Conservation (phyloP, 108 stramenopile genomes). For the Nannochloropsis gaditana region DNA sequence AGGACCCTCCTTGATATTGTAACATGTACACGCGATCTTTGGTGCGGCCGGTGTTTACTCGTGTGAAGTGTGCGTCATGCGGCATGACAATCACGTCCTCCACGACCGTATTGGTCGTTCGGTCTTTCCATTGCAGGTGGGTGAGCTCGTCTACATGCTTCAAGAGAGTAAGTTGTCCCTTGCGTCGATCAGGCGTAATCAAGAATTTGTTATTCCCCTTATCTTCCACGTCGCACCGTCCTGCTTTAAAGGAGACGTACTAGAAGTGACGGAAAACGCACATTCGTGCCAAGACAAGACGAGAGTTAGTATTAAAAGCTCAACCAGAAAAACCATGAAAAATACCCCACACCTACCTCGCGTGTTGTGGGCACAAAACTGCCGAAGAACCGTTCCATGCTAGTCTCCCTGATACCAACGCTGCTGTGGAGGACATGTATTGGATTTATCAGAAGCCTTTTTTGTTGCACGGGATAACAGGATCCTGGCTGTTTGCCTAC, state of each 20-base stretch:
- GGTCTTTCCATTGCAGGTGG: slow-evolving; percentile 58
- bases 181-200: slow-evolving; percentile 46
- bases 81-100: slow-evolving; percentile 57
- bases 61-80: slow-evolving; percentile 50
- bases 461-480: too few species aligned
- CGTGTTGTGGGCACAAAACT: slow-evolving; percentile 7
- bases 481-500: too few species aligned
- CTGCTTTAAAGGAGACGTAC: slow-evolving; percentile 51
- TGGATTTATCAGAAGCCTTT: too few species aligned
- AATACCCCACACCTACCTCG: background rate
- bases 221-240: slow-evolving; percentile 43
- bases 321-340: too few species aligned
- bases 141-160: slow-evolving; percentile 50
- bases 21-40: slow-evolving; percentile 57
- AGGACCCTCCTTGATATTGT: slow-evolving; percentile 44
- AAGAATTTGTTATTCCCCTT: slow-evolving; percentile 40
- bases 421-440: background rate
- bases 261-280: background rate
- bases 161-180: slow-evolving; percentile 45
- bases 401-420: background rate
- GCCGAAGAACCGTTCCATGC: slow-evolving; percentile 17
- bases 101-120: slow-evolving; percentile 36
- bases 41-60: slow-evolving; percentile 53
- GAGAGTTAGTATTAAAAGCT: too few species aligned
- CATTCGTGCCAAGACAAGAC: too few species aligned